Base-by-base conservation (phyloP, 2,329 filamentous ascomycete species). In the Aureobasidium subglaciale region DNA sequence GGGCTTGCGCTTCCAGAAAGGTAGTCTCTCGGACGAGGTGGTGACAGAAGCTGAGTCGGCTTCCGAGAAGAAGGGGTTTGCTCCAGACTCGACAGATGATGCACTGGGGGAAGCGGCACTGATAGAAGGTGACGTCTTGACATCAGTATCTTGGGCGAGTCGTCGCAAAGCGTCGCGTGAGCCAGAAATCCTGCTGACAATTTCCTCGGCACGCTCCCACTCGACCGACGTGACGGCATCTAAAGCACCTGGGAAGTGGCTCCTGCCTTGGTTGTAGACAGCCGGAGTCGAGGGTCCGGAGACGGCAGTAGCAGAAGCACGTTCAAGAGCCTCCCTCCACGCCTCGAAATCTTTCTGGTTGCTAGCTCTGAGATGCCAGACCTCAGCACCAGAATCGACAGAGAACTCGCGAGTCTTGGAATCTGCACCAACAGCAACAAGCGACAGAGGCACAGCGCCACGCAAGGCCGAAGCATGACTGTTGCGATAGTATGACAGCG, bases 401-500 rank as follows among this genome's bases (percentile, higher is more conserved):
- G 87, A 95, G 53, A 99, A 96, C 70, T 97, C 92, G 60, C 90
- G 82, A 34, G 88, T 84, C 65, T 88, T 84, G 68, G 93, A 89
- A 67, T 96, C 91, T 7, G 90, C 90, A 3, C 91, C 88, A 58
- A 99, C 87, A 4, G 90, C 93, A 15, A 93, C 93, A 50, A 99
- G 75, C 24, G 90, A 93, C 8, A 99, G 78, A 0, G 93, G 93
- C 50, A 99, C 93, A 7, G 93, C 90, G 16, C 93, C 93, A 58
- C 93, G 84, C 40, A 99, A 77, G 1, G 92, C 90, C 5, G 92
- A 95, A 5, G 92, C 96, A 67, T 95, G 92, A 42, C 90, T 86
- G 69, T 92, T 93, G 67, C 95, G 88, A 68, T 96, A 99, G 74
- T 99, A 99, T 0, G 93, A 97, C 29, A 99, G 76, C 0, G 93